phyloP scores from a whole-genome alignment of 2,329 filamentous ascomycete genomes.

The Colletotrichum horii region DNA sequence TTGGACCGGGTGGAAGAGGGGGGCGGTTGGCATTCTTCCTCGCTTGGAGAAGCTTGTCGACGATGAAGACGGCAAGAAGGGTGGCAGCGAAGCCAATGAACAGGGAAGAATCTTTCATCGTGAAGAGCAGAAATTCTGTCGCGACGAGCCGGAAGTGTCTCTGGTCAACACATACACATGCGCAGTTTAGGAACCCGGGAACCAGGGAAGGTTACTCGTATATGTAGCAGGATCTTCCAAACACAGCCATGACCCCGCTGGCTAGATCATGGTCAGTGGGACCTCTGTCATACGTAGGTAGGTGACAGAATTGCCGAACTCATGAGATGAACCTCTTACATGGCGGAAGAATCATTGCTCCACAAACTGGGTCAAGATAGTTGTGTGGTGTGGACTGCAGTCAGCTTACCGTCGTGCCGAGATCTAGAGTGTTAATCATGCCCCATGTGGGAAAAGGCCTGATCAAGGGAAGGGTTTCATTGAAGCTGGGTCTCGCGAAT shows the following conservation, averaged over 20 bases:
- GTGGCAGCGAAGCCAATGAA: neutral
- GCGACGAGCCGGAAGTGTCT: neutral
- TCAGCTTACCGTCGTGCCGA: neutral
- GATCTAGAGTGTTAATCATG: neutral
- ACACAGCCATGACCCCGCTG: neutral
- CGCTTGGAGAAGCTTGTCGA: neutral
- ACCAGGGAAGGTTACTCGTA: neutral
- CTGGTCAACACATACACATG: too few relatives aligned
- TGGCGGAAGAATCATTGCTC: neutral
- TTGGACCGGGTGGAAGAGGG: constrained; percentile 30
- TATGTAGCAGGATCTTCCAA: neutral
- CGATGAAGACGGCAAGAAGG: neutral
- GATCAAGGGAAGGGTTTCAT: neutral
- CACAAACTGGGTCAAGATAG: neutral
- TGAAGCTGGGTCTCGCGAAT: neutral
- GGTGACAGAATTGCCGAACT: neutral
- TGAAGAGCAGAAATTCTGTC: too few relatives aligned
- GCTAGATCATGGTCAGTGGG: neutral
- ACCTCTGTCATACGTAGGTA: neutral
- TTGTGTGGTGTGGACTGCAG: neutral
- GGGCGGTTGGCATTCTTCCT: neutral
- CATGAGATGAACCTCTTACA: neutral
- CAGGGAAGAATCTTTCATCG: neutral
- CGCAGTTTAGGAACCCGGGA: neutral
- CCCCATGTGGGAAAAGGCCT: neutral